Conservation (phyloP, 768 basidiomycete species). For the Clitopilus hobsonii region DNA sequence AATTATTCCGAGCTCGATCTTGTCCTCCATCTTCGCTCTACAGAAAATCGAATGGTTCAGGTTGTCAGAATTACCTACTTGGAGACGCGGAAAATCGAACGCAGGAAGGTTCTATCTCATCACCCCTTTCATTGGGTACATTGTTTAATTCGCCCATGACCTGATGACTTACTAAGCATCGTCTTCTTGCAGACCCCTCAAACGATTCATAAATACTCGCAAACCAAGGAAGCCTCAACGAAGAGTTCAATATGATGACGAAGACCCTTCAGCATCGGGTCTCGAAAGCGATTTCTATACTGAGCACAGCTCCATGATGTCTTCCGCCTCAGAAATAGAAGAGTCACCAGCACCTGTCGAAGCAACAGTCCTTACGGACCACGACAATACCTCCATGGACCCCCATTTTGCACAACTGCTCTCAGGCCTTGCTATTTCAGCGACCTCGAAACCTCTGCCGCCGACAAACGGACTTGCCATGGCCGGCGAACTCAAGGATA, state of each 20-base stretch:
- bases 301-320: conserved; percentile 67
- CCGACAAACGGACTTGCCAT: not conserved
- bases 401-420: conserved; percentile 70
- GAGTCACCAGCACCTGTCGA: not conserved
- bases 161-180: too few relatives aligned
- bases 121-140: conserved; percentile 86
- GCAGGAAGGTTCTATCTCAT: conserved; percentile 91
- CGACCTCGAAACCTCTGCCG: not conserved
- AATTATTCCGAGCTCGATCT: conserved; percentile 5
- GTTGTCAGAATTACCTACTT: conserved; percentile 85
- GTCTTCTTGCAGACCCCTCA: conserved; percentile 44
- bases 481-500: not conserved
- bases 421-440: conserved; percentile 55
- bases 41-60: conserved; percentile 98
- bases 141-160: conserved; percentile 8
- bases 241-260: conserved; percentile 4
- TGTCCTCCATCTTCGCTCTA: conserved; percentile 6
- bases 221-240: conserved; percentile 27
- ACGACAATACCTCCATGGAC: conserved; percentile 40
- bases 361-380: conserved; percentile 15
- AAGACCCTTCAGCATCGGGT: not conserved
- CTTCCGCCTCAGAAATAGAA: conserved; percentile 30
- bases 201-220: conserved; percentile 58
- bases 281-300: conserved; percentile 32
- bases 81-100: conserved; percentile 71